Evolutionary conservation across 1,284 basidiomycete species (phyloP).

Genomic region (Flammula alnicola): DNA sequence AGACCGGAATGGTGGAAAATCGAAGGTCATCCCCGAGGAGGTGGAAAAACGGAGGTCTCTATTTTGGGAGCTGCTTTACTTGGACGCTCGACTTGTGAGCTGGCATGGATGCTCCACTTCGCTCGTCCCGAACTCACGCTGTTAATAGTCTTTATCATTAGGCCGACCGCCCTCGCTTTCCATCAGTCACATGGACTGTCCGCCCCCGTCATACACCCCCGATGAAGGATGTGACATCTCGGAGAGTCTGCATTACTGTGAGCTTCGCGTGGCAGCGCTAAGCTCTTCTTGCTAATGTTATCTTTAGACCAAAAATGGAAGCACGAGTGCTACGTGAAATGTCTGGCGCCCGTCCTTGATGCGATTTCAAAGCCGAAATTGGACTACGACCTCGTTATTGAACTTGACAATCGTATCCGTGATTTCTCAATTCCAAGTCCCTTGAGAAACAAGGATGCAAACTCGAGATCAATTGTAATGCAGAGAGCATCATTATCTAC

Average conservation of each 20-base stretch:
- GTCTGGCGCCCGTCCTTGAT: constrained; percentile 61
- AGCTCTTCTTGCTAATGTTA: not conserved
- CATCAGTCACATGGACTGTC: constrained; percentile 46
- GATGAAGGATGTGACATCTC: constrained; percentile 37
- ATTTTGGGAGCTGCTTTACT: constrained; percentile 50
- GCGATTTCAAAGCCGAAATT: constrained; percentile 56
- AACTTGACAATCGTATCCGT: constrained; percentile 61
- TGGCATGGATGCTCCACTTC: too few relatives aligned
- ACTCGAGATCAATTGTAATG: constrained; percentile 51
- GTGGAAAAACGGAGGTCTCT: constrained; percentile 48
- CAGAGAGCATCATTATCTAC: constrained; percentile 59
- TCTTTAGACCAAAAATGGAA: constrained; percentile 64
- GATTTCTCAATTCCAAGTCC: constrained; percentile 59
- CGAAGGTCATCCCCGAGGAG: constrained; percentile 50
- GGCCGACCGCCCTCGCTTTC: constrained; percentile 50
- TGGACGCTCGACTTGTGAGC: constrained; percentile 48
- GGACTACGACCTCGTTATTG: constrained; percentile 55
- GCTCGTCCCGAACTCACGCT: not conserved
- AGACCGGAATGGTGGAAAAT: constrained; percentile 46
- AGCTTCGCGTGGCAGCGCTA: constrained; percentile 14
- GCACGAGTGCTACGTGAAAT: constrained; percentile 58
- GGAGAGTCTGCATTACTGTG: constrained; percentile 44
- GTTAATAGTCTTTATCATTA: constrained; percentile 43
- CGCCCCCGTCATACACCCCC: constrained; percentile 44
- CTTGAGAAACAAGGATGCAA: constrained; percentile 39